phyloP scores from a whole-genome alignment of 2,329 filamentous ascomycete species.

The Colletotrichum musae region DNA sequence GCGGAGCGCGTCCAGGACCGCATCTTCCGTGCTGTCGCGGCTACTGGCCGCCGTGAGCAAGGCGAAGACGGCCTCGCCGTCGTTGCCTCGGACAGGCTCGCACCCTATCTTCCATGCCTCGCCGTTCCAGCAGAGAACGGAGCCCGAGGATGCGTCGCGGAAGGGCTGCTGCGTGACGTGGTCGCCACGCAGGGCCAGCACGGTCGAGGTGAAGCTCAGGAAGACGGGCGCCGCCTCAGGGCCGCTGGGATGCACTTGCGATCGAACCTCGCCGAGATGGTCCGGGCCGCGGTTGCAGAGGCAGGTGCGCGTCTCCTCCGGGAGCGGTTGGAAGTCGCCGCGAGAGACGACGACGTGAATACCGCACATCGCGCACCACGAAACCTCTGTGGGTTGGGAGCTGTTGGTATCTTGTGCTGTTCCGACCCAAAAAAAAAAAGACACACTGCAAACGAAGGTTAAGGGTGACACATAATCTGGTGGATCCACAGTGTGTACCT shows the following conservation, averaged over 20 bases:
- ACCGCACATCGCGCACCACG: conserved; percentile 68
- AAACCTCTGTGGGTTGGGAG: neutral
- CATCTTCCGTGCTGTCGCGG: conserved; percentile 46
- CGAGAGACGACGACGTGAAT: conserved; percentile 68
- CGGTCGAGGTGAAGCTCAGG: conserved; percentile 83
- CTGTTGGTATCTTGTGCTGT: neutral
- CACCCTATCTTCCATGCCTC: conserved; percentile 87
- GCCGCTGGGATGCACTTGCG: conserved; percentile 47
- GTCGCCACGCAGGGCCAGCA: conserved; percentile 89
- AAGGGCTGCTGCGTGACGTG: conserved; percentile 82
- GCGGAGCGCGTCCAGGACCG: conserved; percentile 68
- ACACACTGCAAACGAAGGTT: too few relatives aligned
- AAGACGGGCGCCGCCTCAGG: conserved; percentile 52
- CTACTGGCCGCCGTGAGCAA: conserved; percentile 65
- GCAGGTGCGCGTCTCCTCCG: conserved; percentile 57
- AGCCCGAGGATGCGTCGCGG: conserved; percentile 67
- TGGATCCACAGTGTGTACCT: too few relatives aligned
- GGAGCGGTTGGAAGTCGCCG: conserved; percentile 48
- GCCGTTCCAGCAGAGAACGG: conserved; percentile 95
- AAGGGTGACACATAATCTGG: too few relatives aligned
- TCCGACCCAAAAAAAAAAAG: too few relatives aligned
- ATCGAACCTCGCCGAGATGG: conserved; percentile 61
- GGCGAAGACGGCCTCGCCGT: conserved; percentile 79
- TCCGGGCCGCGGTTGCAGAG: conserved; percentile 73
- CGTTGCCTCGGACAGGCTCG: conserved; percentile 77